Percentiles rank a stretch among this genome's conserved stretches.
These are phyloP conservation scores for Colletotrichum filicis DNA, from an alignment of 2,329 filamentous ascomycete genomes.

Conservation along the genomic window DNA sequence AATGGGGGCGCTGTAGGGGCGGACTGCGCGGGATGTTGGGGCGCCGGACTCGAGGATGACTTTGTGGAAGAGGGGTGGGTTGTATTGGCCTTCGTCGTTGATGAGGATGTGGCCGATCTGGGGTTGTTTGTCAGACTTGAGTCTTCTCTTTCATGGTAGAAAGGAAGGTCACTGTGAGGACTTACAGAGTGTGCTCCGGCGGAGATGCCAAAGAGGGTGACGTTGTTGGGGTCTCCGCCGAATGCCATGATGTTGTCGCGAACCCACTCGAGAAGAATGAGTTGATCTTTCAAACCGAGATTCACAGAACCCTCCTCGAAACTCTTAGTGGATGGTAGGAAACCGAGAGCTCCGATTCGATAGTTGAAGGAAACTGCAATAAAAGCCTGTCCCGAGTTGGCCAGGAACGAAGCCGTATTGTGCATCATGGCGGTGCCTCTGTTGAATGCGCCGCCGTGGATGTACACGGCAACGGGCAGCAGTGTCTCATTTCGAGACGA, in stretches of 20 bases:
- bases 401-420: conserved; percentile 71
- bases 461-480: conserved; percentile 65
- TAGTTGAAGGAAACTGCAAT: conserved; percentile 72
- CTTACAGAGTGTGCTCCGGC: conserved; percentile 70
- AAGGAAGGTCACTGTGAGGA: background rate
- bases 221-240: conserved; percentile 67
- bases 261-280: conserved; percentile 70
- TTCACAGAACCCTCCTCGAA: conserved; percentile 69
- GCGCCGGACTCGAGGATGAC: conserved; percentile 69
- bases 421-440: conserved; percentile 63
- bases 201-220: conserved; percentile 71
- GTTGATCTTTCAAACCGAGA: conserved; percentile 72
- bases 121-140: conserved; percentile 5
- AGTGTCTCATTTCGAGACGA: background rate
- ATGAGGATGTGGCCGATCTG: conserved; percentile 77
- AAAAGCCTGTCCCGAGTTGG: conserved; percentile 63
- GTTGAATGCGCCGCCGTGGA: conserved; percentile 74
- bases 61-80: conserved; percentile 60
- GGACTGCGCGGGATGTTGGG: conserved; percentile 64
- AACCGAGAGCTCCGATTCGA: conserved; percentile 75
- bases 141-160: no score
- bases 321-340: conserved; percentile 67
- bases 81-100: conserved; percentile 36
- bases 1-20: conserved; percentile 63
- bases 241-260: conserved; percentile 68